phyloP scores from a whole-genome alignment of 2,329 filamentous ascomycete genomes.

The Aspergillus udagawae region DNA sequence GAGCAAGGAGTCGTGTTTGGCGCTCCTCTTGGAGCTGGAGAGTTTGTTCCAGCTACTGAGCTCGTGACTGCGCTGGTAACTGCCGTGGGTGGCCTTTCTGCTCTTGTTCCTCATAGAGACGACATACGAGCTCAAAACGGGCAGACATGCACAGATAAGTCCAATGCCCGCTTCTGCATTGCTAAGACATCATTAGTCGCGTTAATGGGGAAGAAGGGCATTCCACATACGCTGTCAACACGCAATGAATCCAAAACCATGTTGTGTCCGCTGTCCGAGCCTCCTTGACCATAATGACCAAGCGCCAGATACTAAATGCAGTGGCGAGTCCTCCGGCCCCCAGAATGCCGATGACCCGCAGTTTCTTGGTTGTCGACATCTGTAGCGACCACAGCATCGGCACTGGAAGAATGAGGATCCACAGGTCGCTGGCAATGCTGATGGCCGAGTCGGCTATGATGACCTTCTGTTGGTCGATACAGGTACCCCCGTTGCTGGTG shows the following conservation, averaged over 20 bases:
- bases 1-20: not conserved
- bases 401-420: conserved; percentile 24
- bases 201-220: not conserved
- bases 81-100: not conserved
- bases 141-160: conserved; percentile 23
- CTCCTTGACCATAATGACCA: conserved; percentile 23
- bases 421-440: conserved; percentile 23
- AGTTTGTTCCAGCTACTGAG: not conserved
- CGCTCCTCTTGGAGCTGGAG: not conserved
- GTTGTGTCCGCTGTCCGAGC: conserved; percentile 20
- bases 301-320: conserved; percentile 21
- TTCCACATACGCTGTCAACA: conserved; percentile 21
- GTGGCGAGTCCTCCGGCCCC: conserved; percentile 25
- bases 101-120: not conserved
- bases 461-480: conserved; percentile 24
- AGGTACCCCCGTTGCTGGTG: conserved; percentile 11
- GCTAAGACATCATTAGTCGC: conserved; percentile 1
- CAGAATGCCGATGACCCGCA: conserved; percentile 23
- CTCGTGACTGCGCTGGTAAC: not conserved
- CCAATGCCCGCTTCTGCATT: conserved; percentile 22
- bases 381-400: conserved; percentile 24
- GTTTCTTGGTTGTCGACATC: conserved; percentile 17
- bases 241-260: conserved; percentile 20
- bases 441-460: conserved; percentile 25
- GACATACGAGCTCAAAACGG: conserved; percentile 2